Evolutionary conservation across 371 early-diverging fungal genomes (phyloP).

Genomic region (Phascolomyces articulosus): DNA sequence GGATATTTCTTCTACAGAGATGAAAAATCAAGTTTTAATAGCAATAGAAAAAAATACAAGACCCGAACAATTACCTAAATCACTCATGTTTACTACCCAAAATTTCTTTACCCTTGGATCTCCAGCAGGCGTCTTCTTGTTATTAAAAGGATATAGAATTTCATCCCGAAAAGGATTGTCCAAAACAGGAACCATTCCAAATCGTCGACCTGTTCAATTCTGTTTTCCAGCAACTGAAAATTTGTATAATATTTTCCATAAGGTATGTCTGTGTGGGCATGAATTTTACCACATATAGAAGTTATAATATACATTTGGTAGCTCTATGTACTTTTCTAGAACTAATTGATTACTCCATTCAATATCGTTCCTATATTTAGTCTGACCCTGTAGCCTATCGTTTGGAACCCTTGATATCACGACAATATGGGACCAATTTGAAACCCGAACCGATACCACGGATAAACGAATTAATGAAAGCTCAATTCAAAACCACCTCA

Average conservation of each 20-base stretch:
- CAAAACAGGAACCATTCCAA: slow-evolving; percentile 19
- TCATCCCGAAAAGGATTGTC: slow-evolving; percentile 46
- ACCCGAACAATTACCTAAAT: background rate
- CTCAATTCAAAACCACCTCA: slow-evolving; percentile 60
- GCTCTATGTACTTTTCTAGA: no score
- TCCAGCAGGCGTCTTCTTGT: slow-evolving; percentile 76
- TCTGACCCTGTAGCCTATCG: slow-evolving; percentile 68
- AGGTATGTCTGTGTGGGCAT: slow-evolving; percentile 31
- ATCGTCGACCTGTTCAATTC: slow-evolving; percentile 16
- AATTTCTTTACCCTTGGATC: slow-evolving; percentile 77
- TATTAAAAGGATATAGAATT: slow-evolving; percentile 71
- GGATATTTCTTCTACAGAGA: background rate
- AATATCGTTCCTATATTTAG: no score
- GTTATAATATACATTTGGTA: no score
- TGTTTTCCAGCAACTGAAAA: slow-evolving; percentile 68
- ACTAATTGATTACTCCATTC: no score
- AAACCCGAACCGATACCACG: slow-evolving; percentile 79
- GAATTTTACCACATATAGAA: no score
- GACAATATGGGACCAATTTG: slow-evolving; percentile 47
- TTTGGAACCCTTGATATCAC: slow-evolving; percentile 70
- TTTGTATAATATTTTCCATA: slow-evolving; percentile 84
- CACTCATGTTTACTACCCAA: slow-evolving; percentile 50
- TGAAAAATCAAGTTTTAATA: background rate
- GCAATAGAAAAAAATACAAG: background rate
- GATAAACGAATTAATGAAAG: slow-evolving; percentile 78